Percentiles rank a stretch among this genome's conserved stretches.
Evolutionary conservation across 768 basidiomycete genomes (phyloP).

Genomic region (Hemileccinum impolitum): DNA sequence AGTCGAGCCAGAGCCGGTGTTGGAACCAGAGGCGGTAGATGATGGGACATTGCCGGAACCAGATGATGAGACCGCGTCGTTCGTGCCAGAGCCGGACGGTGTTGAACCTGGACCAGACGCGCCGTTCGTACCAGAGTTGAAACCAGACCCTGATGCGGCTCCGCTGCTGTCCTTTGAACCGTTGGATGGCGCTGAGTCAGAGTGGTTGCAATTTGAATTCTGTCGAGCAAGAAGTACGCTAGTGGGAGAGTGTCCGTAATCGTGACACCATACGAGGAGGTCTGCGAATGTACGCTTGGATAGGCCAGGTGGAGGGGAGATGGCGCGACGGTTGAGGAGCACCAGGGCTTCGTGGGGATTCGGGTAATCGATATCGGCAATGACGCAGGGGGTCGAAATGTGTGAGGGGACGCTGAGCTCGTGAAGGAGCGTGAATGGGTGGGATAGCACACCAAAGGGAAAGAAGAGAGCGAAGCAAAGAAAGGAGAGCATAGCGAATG

Average conservation of each 20-base stretch:
- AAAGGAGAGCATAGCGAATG: slow-evolving; percentile 19
- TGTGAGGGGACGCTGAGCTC: slow-evolving; percentile 10
- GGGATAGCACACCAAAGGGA: slow-evolving; percentile 15
- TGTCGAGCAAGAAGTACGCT: slow-evolving; percentile 25
- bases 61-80: too few relatives aligned
- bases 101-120: neutral
- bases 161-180: too few relatives aligned
- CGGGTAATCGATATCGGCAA: slow-evolving; percentile 26
- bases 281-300: slow-evolving; percentile 22
- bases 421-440: slow-evolving; percentile 14
- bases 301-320: slow-evolving; percentile 22
- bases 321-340: slow-evolving; percentile 21
- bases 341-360: slow-evolving; percentile 19
- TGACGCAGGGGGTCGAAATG: slow-evolving; percentile 17
- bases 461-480: slow-evolving; percentile 19
- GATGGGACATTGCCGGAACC: too few relatives aligned
- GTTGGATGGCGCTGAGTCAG: too few relatives aligned
- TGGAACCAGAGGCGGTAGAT: too few relatives aligned
- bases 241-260: slow-evolving; percentile 9
- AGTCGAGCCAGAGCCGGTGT: neutral
- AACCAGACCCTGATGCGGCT: too few relatives aligned
- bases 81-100: neutral
- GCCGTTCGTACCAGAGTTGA: too few relatives aligned
- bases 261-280: slow-evolving; percentile 29
- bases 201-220: slow-evolving; percentile 14